Percentiles rank a stretch among this genome's conserved stretches.
These are phyloP conservation scores for Xanthoparmelia taractica DNA, from an alignment of 495 filamentous ascomycete genomes.

Conservation along the genomic window DNA sequence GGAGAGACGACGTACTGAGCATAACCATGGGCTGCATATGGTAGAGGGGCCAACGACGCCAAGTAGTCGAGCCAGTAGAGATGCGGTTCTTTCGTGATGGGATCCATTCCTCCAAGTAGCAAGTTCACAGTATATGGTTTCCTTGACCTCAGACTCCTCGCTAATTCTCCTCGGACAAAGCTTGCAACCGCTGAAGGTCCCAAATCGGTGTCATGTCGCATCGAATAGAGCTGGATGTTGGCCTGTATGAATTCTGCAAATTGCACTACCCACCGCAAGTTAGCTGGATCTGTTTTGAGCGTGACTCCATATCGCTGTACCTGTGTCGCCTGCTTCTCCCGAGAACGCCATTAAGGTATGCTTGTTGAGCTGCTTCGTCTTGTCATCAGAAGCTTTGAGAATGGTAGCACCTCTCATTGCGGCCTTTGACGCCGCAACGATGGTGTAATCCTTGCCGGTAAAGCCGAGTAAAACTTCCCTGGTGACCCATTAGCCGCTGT, in stretches of 20 bases:
- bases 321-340: conserved; percentile 93
- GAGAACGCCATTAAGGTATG: conserved; percentile 94
- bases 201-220: conserved; percentile 91
- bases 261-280: conserved; percentile 53
- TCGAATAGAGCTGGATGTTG: conserved; percentile 94
- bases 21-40: conserved; percentile 96
- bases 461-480: conserved; percentile 99
- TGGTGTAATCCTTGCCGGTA: conserved; percentile 96
- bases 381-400: conserved; percentile 93
- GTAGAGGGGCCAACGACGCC: conserved; percentile 74
- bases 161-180: conserved; percentile 90
- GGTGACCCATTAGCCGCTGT: conserved; percentile 15
- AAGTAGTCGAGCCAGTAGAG: conserved; percentile 98
- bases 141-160: conserved; percentile 77
- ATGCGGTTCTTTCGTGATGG: conserved; percentile 75
- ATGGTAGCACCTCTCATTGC: conserved; percentile 95
- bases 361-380: conserved; percentile 83
- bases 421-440: conserved; percentile 95
- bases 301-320: conserved; percentile 41
- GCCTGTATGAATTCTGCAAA: conserved; percentile 99
- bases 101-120: conserved; percentile 83
- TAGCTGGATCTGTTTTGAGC: background rate
- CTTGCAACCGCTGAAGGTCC: conserved; percentile 78
- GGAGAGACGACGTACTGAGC: conserved; percentile 63
- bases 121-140: conserved; percentile 95